Evolutionary conservation across 192 early-diverging fungal species (phyloP), one percentile per base, ranked within the genome.

Genomic region (Chytriomyces hyalinus): DNA sequence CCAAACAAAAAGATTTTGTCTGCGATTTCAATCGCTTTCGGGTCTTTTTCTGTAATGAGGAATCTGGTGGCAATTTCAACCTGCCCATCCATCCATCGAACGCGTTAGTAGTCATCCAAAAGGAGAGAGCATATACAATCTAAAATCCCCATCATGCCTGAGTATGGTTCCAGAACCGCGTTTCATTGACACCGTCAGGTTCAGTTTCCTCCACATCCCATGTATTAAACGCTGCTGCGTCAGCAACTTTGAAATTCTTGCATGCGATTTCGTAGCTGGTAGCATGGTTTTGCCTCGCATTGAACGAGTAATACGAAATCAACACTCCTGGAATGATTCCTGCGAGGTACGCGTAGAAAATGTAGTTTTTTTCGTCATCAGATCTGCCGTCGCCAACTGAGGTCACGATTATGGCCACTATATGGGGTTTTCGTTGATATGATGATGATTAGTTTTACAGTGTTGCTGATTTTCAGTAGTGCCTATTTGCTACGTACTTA

Each of bases 31-130:
- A 78, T 3, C 0, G 77, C 68, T 57, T 78, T 61, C 49, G 53
- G 61, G 26, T 60, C 61, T 7, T 15, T 46, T 47, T 76, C 28
- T 10, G 13, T 36, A 24, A 78, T 78, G 48, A 78, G 65, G 48
- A 78, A 78, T 5, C 77, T 6, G 10, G 77, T 78, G 6, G 77
- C 77, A 50, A 78, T 78, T 66, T 78, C 77, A 51, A 78, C 77
- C 77, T 78, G 24, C 0, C 43, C 65, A 65, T 57, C 15, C 36
- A 36, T 36, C 4, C n/a, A n/a, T n/a, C 36, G 36, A 20, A 26
- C 28, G 13, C 36, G 64, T 65, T 15, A 65, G 64, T 13, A 47
- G 11, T 68, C 48, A 13, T 68, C 1, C 0, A 68, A 68, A 48
- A 6, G n/a, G 2, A 0, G n/a, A 28, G n/a, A 28, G 67, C 1